These are phyloP conservation scores for Papiliotrema fonsecae DNA, from an alignment of 1,284 basidiomycete genomes.

Conservation along the genomic window DNA sequence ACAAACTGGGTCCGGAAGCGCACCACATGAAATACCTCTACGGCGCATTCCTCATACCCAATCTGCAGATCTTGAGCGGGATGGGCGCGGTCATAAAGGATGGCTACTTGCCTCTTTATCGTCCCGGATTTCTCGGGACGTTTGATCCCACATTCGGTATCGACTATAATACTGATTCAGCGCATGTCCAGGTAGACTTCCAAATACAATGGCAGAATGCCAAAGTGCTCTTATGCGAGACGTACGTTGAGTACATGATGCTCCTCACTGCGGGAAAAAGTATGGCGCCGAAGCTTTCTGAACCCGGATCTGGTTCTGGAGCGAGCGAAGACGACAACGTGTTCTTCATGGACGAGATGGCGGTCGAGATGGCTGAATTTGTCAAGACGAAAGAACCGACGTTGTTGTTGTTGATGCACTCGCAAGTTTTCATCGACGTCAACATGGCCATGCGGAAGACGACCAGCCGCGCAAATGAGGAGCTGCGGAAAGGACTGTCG, in stretches of 20 bases:
- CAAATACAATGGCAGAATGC: conserved; percentile 4
- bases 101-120: conserved; percentile 6
- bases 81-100: conserved; percentile 4
- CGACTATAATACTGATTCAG: neutral
- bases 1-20: too few relatives aligned
- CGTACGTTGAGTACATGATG: conserved; percentile 8
- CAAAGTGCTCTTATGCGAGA: conserved; percentile 8
- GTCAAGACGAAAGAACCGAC: conserved; percentile 1
- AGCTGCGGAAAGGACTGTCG: neutral
- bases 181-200: too few relatives aligned
- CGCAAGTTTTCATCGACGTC: conserved; percentile 16
- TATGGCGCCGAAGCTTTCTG: too few relatives aligned
- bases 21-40: too few relatives aligned
- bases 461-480: neutral
- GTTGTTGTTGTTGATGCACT: conserved; percentile 5
- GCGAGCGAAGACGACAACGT: neutral
- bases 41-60: conserved; percentile 10
- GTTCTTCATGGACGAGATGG: conserved; percentile 17
- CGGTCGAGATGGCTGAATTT: conserved; percentile 9
- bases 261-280: neutral
- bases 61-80: conserved; percentile 4
- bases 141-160: conserved; percentile 6
- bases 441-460: conserved; percentile 1
- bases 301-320: neutral
- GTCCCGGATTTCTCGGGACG: conserved; percentile 7